Base-by-base conservation (phyloP, 106 monocot species). In the Cymbidium sinense region DNA sequence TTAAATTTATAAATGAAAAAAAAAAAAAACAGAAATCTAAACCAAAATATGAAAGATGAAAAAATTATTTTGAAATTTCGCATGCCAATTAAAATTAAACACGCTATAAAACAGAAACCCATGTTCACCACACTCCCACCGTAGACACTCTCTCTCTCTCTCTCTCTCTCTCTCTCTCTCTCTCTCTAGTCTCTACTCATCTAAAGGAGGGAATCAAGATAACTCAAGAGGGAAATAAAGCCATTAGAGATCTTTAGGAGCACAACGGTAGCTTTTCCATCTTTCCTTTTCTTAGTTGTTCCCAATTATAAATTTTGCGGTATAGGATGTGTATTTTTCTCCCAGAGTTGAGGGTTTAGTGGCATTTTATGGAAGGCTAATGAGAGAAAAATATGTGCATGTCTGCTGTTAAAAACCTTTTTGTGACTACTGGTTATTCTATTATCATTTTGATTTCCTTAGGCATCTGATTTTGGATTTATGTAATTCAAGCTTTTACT, bases 81-180 rank as follows among this genome's bases (percentile, higher is more conserved):
- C 47, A 47, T 13, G 11, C 47, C 11, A 11, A 13, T 47, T 15
- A 47, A 47, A 47, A 47, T 13, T 13, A 12, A 29, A 33, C 31
- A 69, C 27, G 5, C 69, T 69, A 69, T 33, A 31, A 69, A 31
- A 15, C 1, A 15, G 8, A 34, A 33, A 33, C 69, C 69, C 33
- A 69, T 69, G 31, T 33, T 69, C 69, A 69, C 69, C 69, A 67
- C 30, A 29, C 28, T 69, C 69, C 33, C 17, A 33, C n/a, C n/a
- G n/a, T n/a, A n/a, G n/a, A n/a, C n/a, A 10, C 31, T 69, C 34
- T 69, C 30, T 69, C 61, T 61, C 25, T 58, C 58, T 61, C 61
- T 61, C 61, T 61, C 58, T 23, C 61, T 61, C 61, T 52, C 52
- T 52, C 52, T n/a, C n/a, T n/a, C n/a, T n/a, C n/a, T n/a, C n/a